These are phyloP conservation scores for Phytophthora constricta DNA, from an alignment of 352 stramenopile species.

Conservation along the genomic window DNA sequence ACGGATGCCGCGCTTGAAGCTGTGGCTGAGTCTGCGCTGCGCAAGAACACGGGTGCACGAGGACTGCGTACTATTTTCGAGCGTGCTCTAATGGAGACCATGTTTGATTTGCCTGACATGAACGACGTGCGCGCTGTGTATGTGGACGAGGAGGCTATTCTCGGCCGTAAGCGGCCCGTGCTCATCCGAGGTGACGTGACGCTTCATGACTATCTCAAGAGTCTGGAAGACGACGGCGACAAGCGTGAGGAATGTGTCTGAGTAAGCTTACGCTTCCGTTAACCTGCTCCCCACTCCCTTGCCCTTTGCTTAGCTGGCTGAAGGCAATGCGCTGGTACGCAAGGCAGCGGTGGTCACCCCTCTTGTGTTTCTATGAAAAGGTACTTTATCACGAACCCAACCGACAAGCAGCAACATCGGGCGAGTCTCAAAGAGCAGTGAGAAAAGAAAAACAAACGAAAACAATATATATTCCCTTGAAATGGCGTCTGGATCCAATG, in stretches of 20 bases:
- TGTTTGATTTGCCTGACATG: slow-evolving; percentile 96
- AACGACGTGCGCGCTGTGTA: slow-evolving; percentile 93
- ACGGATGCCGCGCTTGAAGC: slow-evolving; percentile 95
- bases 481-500: neutral
- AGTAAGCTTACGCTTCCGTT: slow-evolving; percentile 4
- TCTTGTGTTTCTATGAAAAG: slow-evolving; percentile 38
- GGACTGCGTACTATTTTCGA: slow-evolving; percentile 96
- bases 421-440: slow-evolving; percentile 16
- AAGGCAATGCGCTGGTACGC: slow-evolving; percentile 1
- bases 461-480: slow-evolving; percentile 35
- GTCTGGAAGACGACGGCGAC: slow-evolving; percentile 64
- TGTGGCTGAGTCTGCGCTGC: slow-evolving; percentile 93
- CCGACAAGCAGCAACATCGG: slow-evolving; percentile 20
- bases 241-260: slow-evolving; percentile 68
- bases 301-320: slow-evolving; percentile 9
- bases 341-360: slow-evolving; percentile 13
- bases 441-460: slow-evolving; percentile 27
- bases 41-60: slow-evolving; percentile 95
- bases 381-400: slow-evolving; percentile 43
- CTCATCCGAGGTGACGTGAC: slow-evolving; percentile 80
- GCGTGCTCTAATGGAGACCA: slow-evolving; percentile 95
- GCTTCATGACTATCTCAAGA: slow-evolving; percentile 79
- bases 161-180: slow-evolving; percentile 90
- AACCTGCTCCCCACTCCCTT: slow-evolving; percentile 6
- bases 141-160: slow-evolving; percentile 93